phyloP scores from a whole-genome alignment of 148 eudicot species.

The Amaranthus cruentus region DNA sequence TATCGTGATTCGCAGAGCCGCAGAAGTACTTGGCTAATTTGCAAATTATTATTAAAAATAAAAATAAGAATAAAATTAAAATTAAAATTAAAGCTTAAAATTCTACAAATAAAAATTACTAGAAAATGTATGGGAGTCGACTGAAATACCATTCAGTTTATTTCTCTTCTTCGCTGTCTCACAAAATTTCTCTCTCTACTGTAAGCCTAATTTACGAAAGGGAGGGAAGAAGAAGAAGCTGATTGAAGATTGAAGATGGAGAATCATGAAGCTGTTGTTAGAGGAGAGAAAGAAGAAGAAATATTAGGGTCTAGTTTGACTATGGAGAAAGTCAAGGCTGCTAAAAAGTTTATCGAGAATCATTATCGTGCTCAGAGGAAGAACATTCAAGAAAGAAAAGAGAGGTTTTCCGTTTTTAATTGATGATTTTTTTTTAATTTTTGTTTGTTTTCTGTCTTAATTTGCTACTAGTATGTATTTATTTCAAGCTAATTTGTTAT shows the following conservation, averaged over 20 bases:
- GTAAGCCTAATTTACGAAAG: neutral
- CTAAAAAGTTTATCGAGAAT: slow-evolving; percentile 90
- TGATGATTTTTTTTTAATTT: neutral
- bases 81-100: no score
- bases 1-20: no score
- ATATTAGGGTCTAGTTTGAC: slow-evolving; percentile 83
- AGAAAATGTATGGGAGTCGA: slow-evolving; percentile 1
- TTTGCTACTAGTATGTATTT: neutral
- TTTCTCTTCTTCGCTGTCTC: neutral
- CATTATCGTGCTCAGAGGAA: slow-evolving; percentile 89
- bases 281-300: slow-evolving; percentile 47
- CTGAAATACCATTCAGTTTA: slow-evolving; percentile 2
- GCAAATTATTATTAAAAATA: no score
- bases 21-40: no score
- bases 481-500: slow-evolving; percentile 2
- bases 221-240: slow-evolving; percentile 13
- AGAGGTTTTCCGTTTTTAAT: slow-evolving; percentile 40
- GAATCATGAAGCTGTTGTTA: slow-evolving; percentile 1
- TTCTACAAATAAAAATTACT: no score
- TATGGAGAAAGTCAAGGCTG: slow-evolving; percentile 93
- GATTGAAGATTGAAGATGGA: slow-evolving; percentile 23
- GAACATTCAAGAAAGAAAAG: slow-evolving; percentile 79
- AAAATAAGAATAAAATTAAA: no score
- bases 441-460: neutral
- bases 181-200: neutral